These are phyloP conservation scores for Fusarium pseudograminearum DNA, from an alignment of 2,329 filamentous ascomycete species.

Conservation along the genomic window DNA sequence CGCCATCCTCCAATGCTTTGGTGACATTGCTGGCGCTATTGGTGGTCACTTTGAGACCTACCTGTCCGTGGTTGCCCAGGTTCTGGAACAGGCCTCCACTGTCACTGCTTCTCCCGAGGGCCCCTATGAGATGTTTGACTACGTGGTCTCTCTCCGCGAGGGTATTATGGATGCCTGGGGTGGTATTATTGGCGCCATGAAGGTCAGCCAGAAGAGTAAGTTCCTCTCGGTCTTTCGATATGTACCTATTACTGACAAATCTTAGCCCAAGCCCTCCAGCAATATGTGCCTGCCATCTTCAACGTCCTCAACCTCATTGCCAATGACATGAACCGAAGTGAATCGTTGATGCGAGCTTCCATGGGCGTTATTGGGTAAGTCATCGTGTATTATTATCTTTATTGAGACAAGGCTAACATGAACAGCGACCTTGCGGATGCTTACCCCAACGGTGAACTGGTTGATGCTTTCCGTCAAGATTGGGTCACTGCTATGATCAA, in stretches of 20 bases:
- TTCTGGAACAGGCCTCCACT: conserved; percentile 90
- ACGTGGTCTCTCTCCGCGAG: conserved; percentile 92
- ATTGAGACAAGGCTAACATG: conserved; percentile 23
- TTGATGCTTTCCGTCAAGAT: conserved; percentile 86
- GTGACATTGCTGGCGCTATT: conserved; percentile 96
- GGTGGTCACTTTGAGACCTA: conserved; percentile 93
- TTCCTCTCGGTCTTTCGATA: conserved; percentile 37
- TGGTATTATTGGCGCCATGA: conserved; percentile 95
- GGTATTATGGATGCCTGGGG: conserved; percentile 99
- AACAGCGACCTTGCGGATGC: conserved; percentile 90
- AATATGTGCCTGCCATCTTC: conserved; percentile 88
- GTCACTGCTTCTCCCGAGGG: conserved; percentile 84
- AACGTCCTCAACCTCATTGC: conserved; percentile 84
- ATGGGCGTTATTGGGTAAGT: conserved; percentile 97
- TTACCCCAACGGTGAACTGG: conserved; percentile 90
- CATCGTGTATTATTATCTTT: background rate
- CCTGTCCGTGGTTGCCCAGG: conserved; percentile 89
- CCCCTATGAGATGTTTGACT: conserved; percentile 96
- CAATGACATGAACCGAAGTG: conserved; percentile 87
- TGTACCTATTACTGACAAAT: conserved; percentile 44
- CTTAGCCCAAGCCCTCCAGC: conserved; percentile 76
- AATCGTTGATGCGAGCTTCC: conserved; percentile 89
- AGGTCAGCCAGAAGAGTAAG: conserved; percentile 80
- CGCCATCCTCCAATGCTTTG: conserved; percentile 96
- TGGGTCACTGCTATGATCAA: conserved; percentile 93